Percentiles rank a stretch among this genome's conserved stretches.
These are phyloP conservation scores for Penicillium occitanis DNA, from an alignment of 2,329 filamentous ascomycete species.

Conservation along the genomic window DNA sequence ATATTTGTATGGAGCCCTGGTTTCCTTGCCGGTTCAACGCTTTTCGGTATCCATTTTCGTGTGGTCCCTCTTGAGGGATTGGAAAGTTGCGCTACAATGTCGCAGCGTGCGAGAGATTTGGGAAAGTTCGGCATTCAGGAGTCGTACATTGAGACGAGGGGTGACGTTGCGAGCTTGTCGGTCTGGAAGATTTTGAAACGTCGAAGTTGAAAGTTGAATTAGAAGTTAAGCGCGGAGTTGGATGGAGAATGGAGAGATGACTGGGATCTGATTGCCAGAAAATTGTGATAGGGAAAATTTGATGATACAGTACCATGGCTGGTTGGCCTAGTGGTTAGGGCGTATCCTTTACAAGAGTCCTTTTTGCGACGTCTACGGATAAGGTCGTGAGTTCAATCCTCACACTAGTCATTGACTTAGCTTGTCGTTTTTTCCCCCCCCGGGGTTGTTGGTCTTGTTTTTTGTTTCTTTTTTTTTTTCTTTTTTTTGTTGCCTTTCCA, in stretches of 20 bases:
- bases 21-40: not conserved
- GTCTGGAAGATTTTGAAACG: not conserved
- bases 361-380: slow-evolving; percentile 11
- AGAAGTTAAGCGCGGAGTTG: not conserved
- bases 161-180: not conserved
- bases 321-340: slow-evolving; percentile 13
- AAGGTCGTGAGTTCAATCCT: slow-evolving; percentile 12
- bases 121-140: slow-evolving; percentile 20
- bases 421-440: no score
- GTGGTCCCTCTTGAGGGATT: slow-evolving; percentile 4
- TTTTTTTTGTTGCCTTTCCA: not conserved
- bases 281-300: not conserved
- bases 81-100: slow-evolving; percentile 17
- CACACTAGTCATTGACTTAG: not conserved
- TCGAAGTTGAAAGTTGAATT: not conserved
- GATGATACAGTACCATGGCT: not conserved
- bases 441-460: not conserved
- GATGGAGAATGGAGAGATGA: not conserved
- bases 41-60: slow-evolving; percentile 15
- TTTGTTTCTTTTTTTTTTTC: not conserved
- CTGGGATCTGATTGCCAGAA: not conserved
- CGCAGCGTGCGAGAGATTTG: slow-evolving; percentile 17
- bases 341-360: slow-evolving; percentile 10
- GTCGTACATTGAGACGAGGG: slow-evolving; percentile 10
- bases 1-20: not conserved